Evolutionary conservation across 108 stramenopile species (phyloP).

Genomic region (Cyclotella baltica): DNA sequence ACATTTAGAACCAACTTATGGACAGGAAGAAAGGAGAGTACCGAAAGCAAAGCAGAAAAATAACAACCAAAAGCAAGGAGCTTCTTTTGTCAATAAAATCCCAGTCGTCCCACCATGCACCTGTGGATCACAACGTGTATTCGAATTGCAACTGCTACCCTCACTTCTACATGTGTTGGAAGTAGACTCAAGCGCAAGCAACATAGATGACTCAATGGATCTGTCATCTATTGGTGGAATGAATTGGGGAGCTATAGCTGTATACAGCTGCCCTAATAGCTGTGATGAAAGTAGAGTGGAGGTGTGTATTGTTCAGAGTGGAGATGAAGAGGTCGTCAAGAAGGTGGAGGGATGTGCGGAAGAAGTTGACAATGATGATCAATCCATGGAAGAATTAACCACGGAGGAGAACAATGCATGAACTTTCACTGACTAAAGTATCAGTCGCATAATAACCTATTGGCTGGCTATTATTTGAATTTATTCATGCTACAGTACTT

Average conservation of each 20-base stretch:
- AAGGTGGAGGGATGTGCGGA: neutral
- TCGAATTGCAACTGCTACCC: constrained; percentile 82
- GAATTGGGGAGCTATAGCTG: constrained; percentile 86
- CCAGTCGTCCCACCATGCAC: constrained; percentile 54
- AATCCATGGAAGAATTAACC: neutral
- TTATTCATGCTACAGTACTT: too few species aligned
- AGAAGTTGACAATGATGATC: constrained; percentile 13
- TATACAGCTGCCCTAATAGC: constrained; percentile 73
- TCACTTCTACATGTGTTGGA: constrained; percentile 75
- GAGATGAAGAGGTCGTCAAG: constrained; percentile 32
- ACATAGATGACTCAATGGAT: constrained; percentile 22
- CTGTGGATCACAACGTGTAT: constrained; percentile 61
- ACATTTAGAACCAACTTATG: neutral
- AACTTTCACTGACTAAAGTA: too few species aligned
- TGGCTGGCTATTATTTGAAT: too few species aligned
- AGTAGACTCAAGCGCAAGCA: constrained; percentile 53
- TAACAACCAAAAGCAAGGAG: neutral
- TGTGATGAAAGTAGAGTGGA: constrained; percentile 61
- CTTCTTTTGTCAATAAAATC: neutral
- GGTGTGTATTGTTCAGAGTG: constrained; percentile 67
- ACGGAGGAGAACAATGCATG: neutral
- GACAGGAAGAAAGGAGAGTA: neutral
- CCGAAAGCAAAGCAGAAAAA: neutral
- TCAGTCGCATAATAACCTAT: too few species aligned
- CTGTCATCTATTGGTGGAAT: constrained; percentile 65